Conservation (phyloP, 1,284 basidiomycete genomes). For the Austropuccinia psidii region DNA sequence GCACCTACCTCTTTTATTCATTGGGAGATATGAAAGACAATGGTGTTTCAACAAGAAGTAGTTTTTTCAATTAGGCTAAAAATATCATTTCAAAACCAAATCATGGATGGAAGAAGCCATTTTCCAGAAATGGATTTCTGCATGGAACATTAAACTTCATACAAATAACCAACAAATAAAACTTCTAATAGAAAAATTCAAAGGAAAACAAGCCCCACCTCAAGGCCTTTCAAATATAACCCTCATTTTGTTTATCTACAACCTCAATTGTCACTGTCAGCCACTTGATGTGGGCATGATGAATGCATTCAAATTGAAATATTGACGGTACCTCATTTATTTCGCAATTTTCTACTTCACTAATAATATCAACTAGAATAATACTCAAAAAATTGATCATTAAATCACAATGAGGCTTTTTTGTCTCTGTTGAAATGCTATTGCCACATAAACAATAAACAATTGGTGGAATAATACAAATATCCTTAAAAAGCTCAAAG, state of each 20-base stretch:
- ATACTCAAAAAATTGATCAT: too few species aligned
- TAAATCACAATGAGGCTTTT: too few species aligned
- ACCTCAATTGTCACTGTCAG: not conserved
- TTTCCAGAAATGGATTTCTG: not conserved
- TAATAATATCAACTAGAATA: too few species aligned
- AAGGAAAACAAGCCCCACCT: not conserved
- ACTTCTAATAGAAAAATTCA: not conserved
- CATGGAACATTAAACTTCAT: not conserved
- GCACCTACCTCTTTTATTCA: not conserved
- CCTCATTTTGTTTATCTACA: not conserved
- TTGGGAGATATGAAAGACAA: not conserved
- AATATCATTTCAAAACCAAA: not conserved
- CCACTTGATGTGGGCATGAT: not conserved
- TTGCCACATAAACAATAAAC: too few species aligned
- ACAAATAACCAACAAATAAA: not conserved
- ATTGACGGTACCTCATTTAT: too few species aligned
- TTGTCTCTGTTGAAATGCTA: too few species aligned
- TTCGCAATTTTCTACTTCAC: too few species aligned
- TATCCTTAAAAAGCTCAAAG: too few species aligned
- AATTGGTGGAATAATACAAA: too few species aligned
- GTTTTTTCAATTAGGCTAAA: not conserved
- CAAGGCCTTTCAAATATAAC: not conserved
- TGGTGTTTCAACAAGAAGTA: not conserved
- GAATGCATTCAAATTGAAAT: not conserved
- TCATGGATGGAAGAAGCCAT: not conserved